These are phyloP conservation scores for Annulohypoxylon bovei DNA, from an alignment of 495 filamentous ascomycete genomes.

Conservation along the genomic window DNA sequence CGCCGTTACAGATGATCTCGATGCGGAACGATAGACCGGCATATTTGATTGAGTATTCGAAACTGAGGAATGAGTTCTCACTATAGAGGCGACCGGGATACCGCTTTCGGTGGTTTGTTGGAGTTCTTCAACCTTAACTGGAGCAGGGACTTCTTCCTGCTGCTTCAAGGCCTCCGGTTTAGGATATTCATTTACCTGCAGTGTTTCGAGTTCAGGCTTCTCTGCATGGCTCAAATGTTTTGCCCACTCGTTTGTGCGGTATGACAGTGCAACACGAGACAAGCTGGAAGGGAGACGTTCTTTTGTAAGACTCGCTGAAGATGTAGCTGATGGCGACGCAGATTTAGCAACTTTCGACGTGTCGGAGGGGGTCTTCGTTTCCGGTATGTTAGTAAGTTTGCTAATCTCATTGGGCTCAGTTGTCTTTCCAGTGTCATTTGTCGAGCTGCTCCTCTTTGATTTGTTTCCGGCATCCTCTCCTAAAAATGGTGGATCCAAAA, in stretches of 20 bases:
- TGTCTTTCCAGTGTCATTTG: constrained; percentile 28
- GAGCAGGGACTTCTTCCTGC: constrained; percentile 63
- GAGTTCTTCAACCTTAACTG: constrained; percentile 71
- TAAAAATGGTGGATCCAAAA: constrained; percentile 28
- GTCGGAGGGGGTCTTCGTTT: constrained; percentile 30
- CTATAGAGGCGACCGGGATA: constrained; percentile 49
- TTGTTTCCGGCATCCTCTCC: constrained; percentile 17
- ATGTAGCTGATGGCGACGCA: constrained; percentile 50
- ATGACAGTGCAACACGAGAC: constrained; percentile 81
- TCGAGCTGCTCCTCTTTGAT: constrained; percentile 35
- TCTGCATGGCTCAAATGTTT: constrained; percentile 87
- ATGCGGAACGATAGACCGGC: constrained; percentile 55
- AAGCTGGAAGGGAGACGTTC: constrained; percentile 62
- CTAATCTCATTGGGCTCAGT: constrained; percentile 27
- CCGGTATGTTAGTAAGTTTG: constrained; percentile 16
- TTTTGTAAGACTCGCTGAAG: constrained; percentile 57
- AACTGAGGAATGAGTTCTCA: constrained; percentile 48
- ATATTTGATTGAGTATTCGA: constrained; percentile 43
- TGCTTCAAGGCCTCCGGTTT: constrained; percentile 33
- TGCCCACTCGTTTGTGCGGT: constrained; percentile 96
- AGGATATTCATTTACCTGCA: constrained; percentile 57
- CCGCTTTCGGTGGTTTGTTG: constrained; percentile 73
- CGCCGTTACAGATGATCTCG: constrained; percentile 52
- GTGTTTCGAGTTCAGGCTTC: constrained; percentile 72
- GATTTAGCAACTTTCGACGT: constrained; percentile 46